Conservation (phyloP, 768 basidiomycete genomes). For the Tulasnella sp. region DNA sequence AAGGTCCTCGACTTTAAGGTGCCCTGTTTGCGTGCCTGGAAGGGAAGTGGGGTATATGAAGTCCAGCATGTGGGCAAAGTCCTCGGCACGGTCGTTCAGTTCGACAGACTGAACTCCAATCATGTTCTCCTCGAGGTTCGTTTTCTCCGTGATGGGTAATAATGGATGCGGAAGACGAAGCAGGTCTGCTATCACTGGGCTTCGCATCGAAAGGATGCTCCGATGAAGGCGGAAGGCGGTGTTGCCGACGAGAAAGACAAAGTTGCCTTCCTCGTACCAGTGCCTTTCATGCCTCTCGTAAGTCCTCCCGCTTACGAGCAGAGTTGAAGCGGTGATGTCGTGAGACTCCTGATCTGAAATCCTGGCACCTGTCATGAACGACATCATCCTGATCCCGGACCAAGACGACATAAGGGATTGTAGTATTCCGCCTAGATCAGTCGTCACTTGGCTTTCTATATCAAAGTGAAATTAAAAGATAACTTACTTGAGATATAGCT, state of each 20-base stretch:
- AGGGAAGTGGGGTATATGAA: conserved; percentile 10
- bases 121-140: background rate
- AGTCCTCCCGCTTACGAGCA: background rate
- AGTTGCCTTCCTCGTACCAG: conserved; percentile 25
- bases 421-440: too few relatives aligned
- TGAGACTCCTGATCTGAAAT: background rate
- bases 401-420: too few relatives aligned
- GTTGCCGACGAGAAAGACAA: conserved; percentile 9
- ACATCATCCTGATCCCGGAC: too few relatives aligned
- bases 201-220: background rate
- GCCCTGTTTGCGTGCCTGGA: background rate
- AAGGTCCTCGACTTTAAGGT: background rate
- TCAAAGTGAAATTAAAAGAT: too few relatives aligned
- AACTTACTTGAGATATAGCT: too few relatives aligned
- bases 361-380: background rate
- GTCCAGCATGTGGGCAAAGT: conserved; percentile 14
- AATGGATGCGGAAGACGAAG: background rate
- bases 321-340: background rate
- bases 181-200: background rate
- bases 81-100: background rate
- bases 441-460: too few relatives aligned
- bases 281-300: background rate
- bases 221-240: conserved; percentile 2
- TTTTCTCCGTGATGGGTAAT: background rate
- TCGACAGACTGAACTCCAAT: background rate